Base-by-base conservation (phyloP, 495 filamentous ascomycete species). In the Penicillium flavigenum region DNA sequence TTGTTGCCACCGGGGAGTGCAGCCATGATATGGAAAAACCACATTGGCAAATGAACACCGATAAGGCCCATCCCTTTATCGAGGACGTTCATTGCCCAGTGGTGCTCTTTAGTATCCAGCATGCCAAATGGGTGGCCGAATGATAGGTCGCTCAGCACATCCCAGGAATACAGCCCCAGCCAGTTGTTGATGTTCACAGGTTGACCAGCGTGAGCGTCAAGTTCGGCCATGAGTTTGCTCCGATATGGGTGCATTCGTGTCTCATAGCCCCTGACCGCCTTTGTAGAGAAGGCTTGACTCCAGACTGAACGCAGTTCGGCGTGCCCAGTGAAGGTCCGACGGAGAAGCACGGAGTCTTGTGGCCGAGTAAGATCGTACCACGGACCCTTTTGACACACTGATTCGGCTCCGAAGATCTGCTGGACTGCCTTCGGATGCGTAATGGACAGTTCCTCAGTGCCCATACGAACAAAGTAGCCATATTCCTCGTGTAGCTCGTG, bases 71-170 rank as follows among this genome's bases (percentile, higher is more conserved):
- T 22, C 10, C 43, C 56, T 1, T 58, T 17, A 3, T 51, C 34
- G 22, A 69, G 48, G 2, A 73, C 34, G 14, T 62, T 44, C 39
- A 73, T 66, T 6, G 61, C 59, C 49, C 62, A 60, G 32, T 73
- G 67, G 1, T 61, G 22, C 32, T 65, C 44, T 3, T 54, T 55
- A 0, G 43, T 58, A 20, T 70, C 60, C 7, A 77, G 58, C 63
- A 71, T 71, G n/a, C 61, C 63, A 46, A 76, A 79, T 2, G 63
- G 57, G 19, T 69, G 43, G 3, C 66, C 68, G 45, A 77, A 77
- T 1, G 72, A 63, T 11, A 76, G 50, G 12, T 77, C 72, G 41
- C 76, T 74, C 73, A 79, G 73, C 14, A 72, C 51, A 43, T 79
- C 76, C 48, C 71, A 77, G 29, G 49, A 59, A 53, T 68, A 77